A percentile compares a stretch with the other conserved stretches of the same genome.
phyloP scores from a whole-genome alignment of 106 monocot genomes.

The Dendrobium nobile region DNA sequence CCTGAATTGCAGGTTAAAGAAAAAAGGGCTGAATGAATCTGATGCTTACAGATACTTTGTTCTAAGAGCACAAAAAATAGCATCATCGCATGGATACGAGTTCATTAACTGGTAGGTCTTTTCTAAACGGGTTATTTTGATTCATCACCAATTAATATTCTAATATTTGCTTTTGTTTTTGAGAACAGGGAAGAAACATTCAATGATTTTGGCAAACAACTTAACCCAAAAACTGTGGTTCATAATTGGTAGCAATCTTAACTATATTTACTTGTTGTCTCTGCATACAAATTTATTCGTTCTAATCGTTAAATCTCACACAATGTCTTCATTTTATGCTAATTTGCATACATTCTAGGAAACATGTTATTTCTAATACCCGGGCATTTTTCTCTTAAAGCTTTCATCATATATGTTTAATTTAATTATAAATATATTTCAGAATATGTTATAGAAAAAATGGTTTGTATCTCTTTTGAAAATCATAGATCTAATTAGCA shows the following conservation, averaged over 20 bases:
- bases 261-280: background rate
- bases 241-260: slow-evolving; percentile 72
- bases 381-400: background rate
- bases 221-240: slow-evolving; percentile 67
- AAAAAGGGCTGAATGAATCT: slow-evolving; percentile 56
- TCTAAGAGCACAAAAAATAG: slow-evolving; percentile 75
- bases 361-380: background rate
- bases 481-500: no score
- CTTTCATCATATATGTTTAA: background rate
- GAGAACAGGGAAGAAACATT: slow-evolving; percentile 86
- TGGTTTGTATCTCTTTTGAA: no score
- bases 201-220: slow-evolving; percentile 70
- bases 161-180: slow-evolving; percentile 10
- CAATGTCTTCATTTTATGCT: background rate
- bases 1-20: slow-evolving; percentile 44
- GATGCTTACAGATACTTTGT: slow-evolving; percentile 81
- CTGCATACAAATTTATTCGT: background rate
- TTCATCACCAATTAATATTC: slow-evolving; percentile 1
- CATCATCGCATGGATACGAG: slow-evolving; percentile 83
- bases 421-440: background rate
- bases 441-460: no score
- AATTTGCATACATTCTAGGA: background rate
- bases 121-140: background rate
- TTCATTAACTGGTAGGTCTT: slow-evolving; percentile 63
- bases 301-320: background rate